These are phyloP conservation scores for Flammula alnicola DNA, from an alignment of 1,284 basidiomycete genomes.

Conservation along the genomic window DNA sequence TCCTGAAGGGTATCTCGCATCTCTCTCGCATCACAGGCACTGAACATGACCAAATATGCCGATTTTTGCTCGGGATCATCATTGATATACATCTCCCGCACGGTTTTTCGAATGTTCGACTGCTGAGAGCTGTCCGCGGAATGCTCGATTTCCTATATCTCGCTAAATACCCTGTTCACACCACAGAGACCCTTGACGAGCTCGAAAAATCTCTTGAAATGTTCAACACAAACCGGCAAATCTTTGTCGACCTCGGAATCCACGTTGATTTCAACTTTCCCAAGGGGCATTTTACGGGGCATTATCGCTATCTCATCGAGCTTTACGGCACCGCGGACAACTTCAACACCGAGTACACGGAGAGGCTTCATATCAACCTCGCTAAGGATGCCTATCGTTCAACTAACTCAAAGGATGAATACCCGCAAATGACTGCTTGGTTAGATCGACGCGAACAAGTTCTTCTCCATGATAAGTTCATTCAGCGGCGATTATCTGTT, in stretches of 20 bases:
- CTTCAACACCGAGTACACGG: conserved; percentile 30
- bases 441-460: conserved; percentile 33
- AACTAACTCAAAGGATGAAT: conserved; percentile 34
- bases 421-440: conserved; percentile 36
- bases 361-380: conserved; percentile 34
- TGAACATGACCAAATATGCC: conserved; percentile 39
- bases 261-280: conserved; percentile 7
- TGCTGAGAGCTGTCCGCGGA: conserved; percentile 17
- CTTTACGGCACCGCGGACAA: conserved; percentile 18
- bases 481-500: conserved; percentile 15
- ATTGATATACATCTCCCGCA: conserved; percentile 19
- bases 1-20: conserved; percentile 42
- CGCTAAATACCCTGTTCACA: conserved; percentile 27
- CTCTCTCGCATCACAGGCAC: conserved; percentile 35
- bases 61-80: conserved; percentile 33
- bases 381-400: conserved; percentile 34
- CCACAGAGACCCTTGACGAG: background rate
- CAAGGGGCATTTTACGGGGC: conserved; percentile 27
- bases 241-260: conserved; percentile 3
- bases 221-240: conserved; percentile 5
- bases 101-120: conserved; percentile 5
- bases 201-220: background rate
- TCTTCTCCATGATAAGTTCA: conserved; percentile 16
- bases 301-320: conserved; percentile 27
- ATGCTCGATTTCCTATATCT: conserved; percentile 43